Conservation (phyloP, 2,329 filamentous ascomycete species). For the Elsinoe necatrix region DNA sequence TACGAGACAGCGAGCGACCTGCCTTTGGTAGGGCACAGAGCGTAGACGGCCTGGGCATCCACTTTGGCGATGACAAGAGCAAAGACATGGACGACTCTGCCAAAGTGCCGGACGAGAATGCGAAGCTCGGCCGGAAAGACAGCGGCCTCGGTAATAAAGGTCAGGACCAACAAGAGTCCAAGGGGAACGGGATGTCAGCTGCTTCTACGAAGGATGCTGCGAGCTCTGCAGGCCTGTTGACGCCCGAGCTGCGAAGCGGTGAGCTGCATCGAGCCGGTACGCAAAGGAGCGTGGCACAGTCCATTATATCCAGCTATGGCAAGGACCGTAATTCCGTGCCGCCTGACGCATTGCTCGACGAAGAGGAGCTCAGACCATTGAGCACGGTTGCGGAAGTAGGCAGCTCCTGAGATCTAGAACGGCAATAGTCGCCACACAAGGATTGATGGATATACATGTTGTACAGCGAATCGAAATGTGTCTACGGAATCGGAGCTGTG, state of each 20-base stretch:
- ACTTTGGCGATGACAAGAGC: not conserved
- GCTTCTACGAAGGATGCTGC: not conserved
- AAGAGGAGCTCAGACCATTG: slow-evolving; percentile 15
- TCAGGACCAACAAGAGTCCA: not conserved
- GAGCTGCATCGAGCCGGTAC: slow-evolving; percentile 21
- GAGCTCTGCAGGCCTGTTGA: not conserved
- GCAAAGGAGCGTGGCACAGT: slow-evolving; percentile 25
- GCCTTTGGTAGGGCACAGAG: not conserved
- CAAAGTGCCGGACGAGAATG: not conserved
- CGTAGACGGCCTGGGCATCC: slow-evolving; percentile 3
- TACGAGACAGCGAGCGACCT: not conserved
- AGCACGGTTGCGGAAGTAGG: slow-evolving; percentile 15
- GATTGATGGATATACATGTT: not conserved
- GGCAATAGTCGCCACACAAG: too few species aligned
- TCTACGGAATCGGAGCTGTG: not conserved
- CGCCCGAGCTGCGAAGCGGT: not conserved
- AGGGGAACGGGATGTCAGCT: slow-evolving; percentile 5
- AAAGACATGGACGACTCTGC: not conserved
- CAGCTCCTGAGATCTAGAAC: not conserved
- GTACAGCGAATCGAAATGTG: not conserved
- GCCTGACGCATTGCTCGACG: slow-evolving; percentile 16
- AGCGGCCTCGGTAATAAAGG: not conserved
- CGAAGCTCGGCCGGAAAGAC: not conserved
- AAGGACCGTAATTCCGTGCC: slow-evolving; percentile 17
- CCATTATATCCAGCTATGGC: slow-evolving; percentile 28